Evolutionary conservation across 2,329 filamentous ascomycete species (phyloP).

Genomic region (Penicillium janthinellum): DNA sequence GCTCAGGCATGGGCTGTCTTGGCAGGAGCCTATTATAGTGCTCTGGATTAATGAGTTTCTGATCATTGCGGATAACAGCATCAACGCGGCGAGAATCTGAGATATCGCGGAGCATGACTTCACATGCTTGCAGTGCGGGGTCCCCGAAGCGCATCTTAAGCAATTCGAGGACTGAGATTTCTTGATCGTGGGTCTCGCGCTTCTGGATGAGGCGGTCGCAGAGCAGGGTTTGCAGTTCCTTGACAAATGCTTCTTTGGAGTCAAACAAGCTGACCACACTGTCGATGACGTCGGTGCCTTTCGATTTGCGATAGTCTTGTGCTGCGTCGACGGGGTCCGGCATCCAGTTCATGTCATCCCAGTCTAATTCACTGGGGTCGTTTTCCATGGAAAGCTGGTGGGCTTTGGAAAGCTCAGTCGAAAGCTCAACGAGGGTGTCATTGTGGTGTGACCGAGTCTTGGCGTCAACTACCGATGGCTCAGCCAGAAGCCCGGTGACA

Average conservation of each 20-base stretch:
- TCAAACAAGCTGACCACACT: constrained; percentile 87
- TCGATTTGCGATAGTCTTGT: constrained; percentile 86
- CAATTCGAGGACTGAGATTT: constrained; percentile 78
- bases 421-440: constrained; percentile 55
- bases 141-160: constrained; percentile 90
- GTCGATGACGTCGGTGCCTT: constrained; percentile 86
- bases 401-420: constrained; percentile 52
- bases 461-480: constrained; percentile 47
- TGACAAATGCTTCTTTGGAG: constrained; percentile 87
- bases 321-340: constrained; percentile 92
- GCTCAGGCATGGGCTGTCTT: constrained; percentile 43
- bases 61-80: constrained; percentile 60
- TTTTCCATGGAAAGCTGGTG: constrained; percentile 47
- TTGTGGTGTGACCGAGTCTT: constrained; percentile 31
- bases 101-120: constrained; percentile 96
- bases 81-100: constrained; percentile 79
- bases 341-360: constrained; percentile 90
- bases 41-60: constrained; percentile 36
- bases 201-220: constrained; percentile 73
- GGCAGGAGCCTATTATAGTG: constrained; percentile 28
- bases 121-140: constrained; percentile 81
- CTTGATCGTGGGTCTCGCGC: constrained; percentile 73
- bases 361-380: constrained; percentile 72
- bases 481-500: constrained; percentile 63
- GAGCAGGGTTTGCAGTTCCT: constrained; percentile 88